A percentile compares a stretch with the other conserved stretches of the same genome.
Conservation (phyloP, 306 rosid species). For the Citrullus mucosospermus region DNA sequence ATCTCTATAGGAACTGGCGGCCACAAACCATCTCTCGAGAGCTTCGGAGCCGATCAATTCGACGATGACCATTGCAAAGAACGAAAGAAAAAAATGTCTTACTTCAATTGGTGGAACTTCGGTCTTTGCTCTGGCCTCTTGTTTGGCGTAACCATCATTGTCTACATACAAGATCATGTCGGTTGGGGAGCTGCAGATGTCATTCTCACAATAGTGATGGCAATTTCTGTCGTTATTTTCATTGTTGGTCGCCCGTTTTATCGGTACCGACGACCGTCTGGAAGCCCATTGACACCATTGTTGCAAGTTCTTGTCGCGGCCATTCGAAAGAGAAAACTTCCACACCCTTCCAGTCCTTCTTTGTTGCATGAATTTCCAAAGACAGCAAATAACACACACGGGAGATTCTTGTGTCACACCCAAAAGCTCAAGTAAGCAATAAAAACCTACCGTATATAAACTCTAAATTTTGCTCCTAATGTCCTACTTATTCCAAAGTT, state of each 20-base stretch:
- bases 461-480: background rate
- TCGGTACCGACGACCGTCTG: conserved; percentile 46
- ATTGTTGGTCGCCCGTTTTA: conserved; percentile 49
- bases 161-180: conserved; percentile 67
- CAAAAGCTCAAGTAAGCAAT: conserved; percentile 50
- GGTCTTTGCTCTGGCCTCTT: conserved; percentile 67
- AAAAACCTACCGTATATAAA: background rate
- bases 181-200: conserved; percentile 71
- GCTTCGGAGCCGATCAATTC: conserved; percentile 97
- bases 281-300: conserved; percentile 90
- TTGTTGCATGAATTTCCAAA: conserved; percentile 46
- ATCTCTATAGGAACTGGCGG: conserved; percentile 90
- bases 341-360: conserved; percentile 43
- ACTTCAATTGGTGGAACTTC: conserved; percentile 91
- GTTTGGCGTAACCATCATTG: conserved; percentile 70
- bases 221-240: conserved; percentile 47
- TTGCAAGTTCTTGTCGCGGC: conserved; percentile 80
- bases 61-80: conserved; percentile 62
- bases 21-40: conserved; percentile 80
- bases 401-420: conserved; percentile 64
- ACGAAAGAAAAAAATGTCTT: conserved; percentile 70
- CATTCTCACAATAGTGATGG: conserved; percentile 50
- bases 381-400: conserved; percentile 10
- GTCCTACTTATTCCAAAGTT: background rate
- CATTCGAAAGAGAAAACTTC: conserved; percentile 49